A percentile compares a stretch with the other conserved stretches of the same genome.
Conservation (phyloP, 345 rosid species). For the Combretum micranthum region DNA sequence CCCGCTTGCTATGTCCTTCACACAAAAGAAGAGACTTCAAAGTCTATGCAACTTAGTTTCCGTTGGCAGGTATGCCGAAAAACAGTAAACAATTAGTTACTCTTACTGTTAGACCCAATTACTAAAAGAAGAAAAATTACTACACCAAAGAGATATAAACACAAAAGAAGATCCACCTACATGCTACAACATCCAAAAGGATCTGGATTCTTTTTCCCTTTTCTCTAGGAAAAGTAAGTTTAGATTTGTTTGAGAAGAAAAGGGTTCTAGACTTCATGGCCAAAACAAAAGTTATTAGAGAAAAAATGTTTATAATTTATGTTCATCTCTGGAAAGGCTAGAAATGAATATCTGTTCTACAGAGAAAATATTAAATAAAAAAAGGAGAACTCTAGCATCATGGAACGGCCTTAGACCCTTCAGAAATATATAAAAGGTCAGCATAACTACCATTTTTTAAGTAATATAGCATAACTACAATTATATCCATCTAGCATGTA, state of each 20-base stretch:
- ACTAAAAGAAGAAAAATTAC: background rate
- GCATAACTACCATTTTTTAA: too few relatives aligned
- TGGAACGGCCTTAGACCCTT: too few relatives aligned
- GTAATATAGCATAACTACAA: too few relatives aligned
- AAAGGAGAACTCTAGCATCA: background rate
- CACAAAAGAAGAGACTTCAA: constrained; percentile 1
- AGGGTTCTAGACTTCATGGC: background rate
- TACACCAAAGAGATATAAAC: background rate
- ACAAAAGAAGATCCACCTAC: background rate
- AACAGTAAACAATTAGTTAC: constrained; percentile 2
- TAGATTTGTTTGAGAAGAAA: background rate
- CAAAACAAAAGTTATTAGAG: background rate
- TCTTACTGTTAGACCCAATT: background rate
- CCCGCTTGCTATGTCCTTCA: constrained; percentile 78
- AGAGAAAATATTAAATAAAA: background rate
- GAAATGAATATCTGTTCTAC: too few relatives aligned
- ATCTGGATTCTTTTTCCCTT: background rate
- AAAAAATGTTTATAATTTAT: too few relatives aligned
- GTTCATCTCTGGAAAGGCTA: too few relatives aligned
- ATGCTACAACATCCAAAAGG: background rate
- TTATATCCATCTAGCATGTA: too few relatives aligned
- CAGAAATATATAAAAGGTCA: too few relatives aligned
- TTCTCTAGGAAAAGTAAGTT: background rate
- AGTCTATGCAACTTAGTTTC: too few relatives aligned
- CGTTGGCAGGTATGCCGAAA: background rate